Evolutionary conservation across 441 rosid genomes (phyloP), one percentile per base, ranked within the genome.

Genomic region (Hura crepitans): DNA sequence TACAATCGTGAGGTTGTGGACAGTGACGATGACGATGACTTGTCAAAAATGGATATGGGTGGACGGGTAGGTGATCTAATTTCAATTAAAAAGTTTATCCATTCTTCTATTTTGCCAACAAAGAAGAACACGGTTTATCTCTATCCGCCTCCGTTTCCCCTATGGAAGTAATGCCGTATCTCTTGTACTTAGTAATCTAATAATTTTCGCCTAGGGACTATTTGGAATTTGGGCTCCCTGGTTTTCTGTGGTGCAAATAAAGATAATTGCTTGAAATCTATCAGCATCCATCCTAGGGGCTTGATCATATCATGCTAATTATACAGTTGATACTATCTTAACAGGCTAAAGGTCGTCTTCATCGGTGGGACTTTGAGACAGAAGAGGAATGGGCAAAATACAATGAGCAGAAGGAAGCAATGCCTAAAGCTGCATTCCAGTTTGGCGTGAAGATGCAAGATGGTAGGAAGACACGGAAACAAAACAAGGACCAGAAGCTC

Each of bases 361-460:
- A 91, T 77, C 79, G 96, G 17, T 94, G 97, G 98, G 98, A 94
- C 78, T 91, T 91, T 33, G 97, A 94, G 84, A 90, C 98, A 1
- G 96, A 90, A 77, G 98, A 92, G 61, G 96, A 92, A 75, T 92
- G 98, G 96, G 98, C 92, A 33, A 85, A 83, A 55, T 92, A 90
- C 81, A 94, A 94, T 39, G 98, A 94, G 78, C 97, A 94, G 84
- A 92, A 94, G 84, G 97, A 94, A 86, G 98, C 98, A 14, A 90
- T 88, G 97, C 98, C 97, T 10, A 94, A 94, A 84, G 96, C 97
- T 8, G 98, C 98, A 14, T 94, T 88, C 81, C 98, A 94, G 77
- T 94, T 94, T 50, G 98, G 98, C 18, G 96, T 94, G 75, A 90
- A 92, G 86, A 94, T 94, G 98, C 98, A 91, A 82, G 97, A 91